Conservation (phyloP, 257 asterid genomes). For the Solanum clarkiae region DNA sequence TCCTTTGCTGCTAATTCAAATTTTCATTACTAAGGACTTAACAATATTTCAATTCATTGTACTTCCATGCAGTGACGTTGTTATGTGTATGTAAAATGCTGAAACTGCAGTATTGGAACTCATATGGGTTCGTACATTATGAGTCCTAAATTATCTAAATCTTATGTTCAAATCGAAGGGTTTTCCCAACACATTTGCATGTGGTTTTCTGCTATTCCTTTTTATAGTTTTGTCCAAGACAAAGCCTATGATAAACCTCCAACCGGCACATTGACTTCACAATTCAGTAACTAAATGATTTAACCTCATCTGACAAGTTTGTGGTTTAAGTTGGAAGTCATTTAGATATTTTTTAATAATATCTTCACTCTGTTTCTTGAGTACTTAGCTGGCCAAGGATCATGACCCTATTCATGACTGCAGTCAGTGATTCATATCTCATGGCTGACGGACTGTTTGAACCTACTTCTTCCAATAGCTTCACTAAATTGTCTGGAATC, state of each 20-base stretch:
- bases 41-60: not conserved
- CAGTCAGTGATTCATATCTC: not conserved
- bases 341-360: not conserved
- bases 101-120: not conserved
- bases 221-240: not conserved
- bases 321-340: not conserved
- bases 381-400: not conserved
- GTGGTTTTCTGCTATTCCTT: not conserved
- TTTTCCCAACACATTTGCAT: not conserved
- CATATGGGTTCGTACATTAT: not conserved
- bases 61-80: not conserved
- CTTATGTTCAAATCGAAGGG: not conserved
- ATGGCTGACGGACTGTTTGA: not conserved
- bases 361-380: not conserved
- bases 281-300: not conserved
- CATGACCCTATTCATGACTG: not conserved
- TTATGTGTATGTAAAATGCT: not conserved
- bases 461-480: not conserved
- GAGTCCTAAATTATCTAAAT: not conserved
- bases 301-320: not conserved
- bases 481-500: not conserved
- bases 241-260: not conserved
- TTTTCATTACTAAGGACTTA: not conserved
- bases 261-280: not conserved
- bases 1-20: not conserved